Evolutionary conservation across 306 rosid genomes (phyloP).

Genomic region (Vachellia pachyceras): DNA sequence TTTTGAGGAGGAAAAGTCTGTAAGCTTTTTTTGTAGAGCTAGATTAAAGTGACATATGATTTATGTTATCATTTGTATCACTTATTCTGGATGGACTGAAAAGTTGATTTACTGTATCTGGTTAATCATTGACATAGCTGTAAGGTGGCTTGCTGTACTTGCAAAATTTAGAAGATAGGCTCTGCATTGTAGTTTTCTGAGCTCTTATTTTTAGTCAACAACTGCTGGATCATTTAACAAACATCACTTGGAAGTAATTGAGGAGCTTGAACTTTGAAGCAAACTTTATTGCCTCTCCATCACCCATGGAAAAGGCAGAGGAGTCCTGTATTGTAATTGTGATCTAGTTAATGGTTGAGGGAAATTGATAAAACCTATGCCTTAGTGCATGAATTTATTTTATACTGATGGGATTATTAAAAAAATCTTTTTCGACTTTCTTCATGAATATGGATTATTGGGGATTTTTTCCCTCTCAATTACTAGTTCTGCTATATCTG

Average conservation of each 20-base stretch:
- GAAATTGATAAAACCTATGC: slow-evolving; percentile 14
- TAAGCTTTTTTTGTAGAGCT: slow-evolving; percentile 8
- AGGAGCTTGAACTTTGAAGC: neutral
- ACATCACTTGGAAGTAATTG: neutral
- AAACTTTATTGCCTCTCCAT: slow-evolving; percentile 8
- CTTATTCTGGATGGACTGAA: slow-evolving; percentile 6
- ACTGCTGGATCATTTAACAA: slow-evolving; percentile 6
- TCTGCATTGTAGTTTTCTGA: neutral
- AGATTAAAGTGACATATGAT: slow-evolving; percentile 8
- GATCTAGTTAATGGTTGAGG: slow-evolving; percentile 22
- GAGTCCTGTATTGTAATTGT: neutral
- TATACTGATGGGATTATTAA: neutral
- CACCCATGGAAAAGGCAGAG: slow-evolving; percentile 15
- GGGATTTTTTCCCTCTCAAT: neutral
- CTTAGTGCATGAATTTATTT: neutral
- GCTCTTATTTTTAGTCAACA: neutral
- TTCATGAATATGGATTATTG: neutral
- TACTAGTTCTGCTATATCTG: neutral
- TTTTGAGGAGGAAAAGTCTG: slow-evolving; percentile 11
- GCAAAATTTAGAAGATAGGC: slow-evolving; percentile 2
- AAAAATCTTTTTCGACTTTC: neutral
- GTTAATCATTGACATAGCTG: neutral
- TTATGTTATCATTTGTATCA: slow-evolving; percentile 21
- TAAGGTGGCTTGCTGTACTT: neutral
- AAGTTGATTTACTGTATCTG: neutral